Percentiles rank a stretch among this genome's conserved stretches.
phyloP scores from a whole-genome alignment of 306 rosid genomes.

The apple (Malus domestica) region DNA sequence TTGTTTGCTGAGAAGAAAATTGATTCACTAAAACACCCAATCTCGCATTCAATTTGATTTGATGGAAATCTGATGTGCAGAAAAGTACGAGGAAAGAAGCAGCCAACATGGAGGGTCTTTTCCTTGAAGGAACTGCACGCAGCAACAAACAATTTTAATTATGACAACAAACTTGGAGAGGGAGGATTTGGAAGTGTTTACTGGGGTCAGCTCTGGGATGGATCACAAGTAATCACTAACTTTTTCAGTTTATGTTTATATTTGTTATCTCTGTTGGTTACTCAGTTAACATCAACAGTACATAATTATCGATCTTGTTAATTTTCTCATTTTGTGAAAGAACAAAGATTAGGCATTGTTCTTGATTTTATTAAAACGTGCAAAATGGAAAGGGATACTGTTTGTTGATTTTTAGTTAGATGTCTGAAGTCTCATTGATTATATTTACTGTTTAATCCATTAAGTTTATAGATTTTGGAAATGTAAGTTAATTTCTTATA shows the following conservation, averaged over 20 bases:
- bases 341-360: neutral
- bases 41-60: neutral
- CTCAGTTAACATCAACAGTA: neutral
- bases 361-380: neutral
- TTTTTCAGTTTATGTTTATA: neutral
- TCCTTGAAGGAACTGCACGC: slow-evolving; percentile 89
- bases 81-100: slow-evolving; percentile 69
- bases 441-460: neutral
- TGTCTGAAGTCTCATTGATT: neutral
- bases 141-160: slow-evolving; percentile 92
- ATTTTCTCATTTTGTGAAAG: neutral
- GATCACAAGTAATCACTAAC: slow-evolving; percentile 63
- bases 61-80: slow-evolving; percentile 44
- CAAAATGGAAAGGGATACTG: neutral
- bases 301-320: neutral
- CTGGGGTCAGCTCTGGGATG: slow-evolving; percentile 99
- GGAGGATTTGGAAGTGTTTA: slow-evolving; percentile 97
- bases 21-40: neutral
- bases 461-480: neutral
- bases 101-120: slow-evolving; percentile 82
- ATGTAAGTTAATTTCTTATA: neutral
- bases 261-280: neutral
- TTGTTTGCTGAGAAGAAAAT: neutral
- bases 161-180: slow-evolving; percentile 98
- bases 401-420: neutral